Evolutionary conservation across 2,329 filamentous ascomycete genomes (phyloP), one percentile per base, ranked within the genome.

Genomic region (Emericellopsis atlantica): DNA sequence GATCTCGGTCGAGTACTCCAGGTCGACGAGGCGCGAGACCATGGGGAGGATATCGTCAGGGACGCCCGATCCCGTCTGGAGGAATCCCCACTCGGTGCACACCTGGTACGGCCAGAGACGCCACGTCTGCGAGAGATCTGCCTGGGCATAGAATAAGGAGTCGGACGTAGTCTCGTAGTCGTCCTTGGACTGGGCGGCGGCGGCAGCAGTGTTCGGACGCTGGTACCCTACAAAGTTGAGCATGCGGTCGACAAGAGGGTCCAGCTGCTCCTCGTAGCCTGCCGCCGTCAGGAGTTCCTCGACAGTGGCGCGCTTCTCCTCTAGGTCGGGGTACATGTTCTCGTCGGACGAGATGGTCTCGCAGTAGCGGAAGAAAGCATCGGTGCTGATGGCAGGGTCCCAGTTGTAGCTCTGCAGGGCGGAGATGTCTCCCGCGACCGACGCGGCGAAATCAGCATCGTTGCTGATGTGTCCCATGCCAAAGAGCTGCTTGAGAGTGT

Each of bases 241-340:
- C 47, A 74, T 55, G 8, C 61, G 59, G 41, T 55, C 62, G 2
- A 59, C 56, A 11, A 74, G 53, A 3, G 49, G 45, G 33, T 61
- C 53, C 0, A 53, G 43, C 33, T 69, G 59, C 6, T 55, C 47
- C 5, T 48, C 54, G 40, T 69, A 66, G 32, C 85, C 85, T 4
- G 76, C 78, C 23, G 88, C 89, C 16, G 69, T 62, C 37, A 84
- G 87, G 37, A 98, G 76, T 61, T 84, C 89, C 74, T 95, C 95
- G 38, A 86, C 81, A 11, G 54, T 55, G 1, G 66, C 69, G 4
- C 63, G 65, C 3, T 56, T 52, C 0, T 47, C 45, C 16, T 75
- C 56, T 22, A 72, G 54, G 11, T 60, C 32, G 9, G 42, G 39
- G 29, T 37, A 44, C 16, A 38, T 34, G 23, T 40, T 40, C 32